These are phyloP conservation scores for Clausena lansium DNA, from an alignment of 345 rosid species.

Conservation along the genomic window DNA sequence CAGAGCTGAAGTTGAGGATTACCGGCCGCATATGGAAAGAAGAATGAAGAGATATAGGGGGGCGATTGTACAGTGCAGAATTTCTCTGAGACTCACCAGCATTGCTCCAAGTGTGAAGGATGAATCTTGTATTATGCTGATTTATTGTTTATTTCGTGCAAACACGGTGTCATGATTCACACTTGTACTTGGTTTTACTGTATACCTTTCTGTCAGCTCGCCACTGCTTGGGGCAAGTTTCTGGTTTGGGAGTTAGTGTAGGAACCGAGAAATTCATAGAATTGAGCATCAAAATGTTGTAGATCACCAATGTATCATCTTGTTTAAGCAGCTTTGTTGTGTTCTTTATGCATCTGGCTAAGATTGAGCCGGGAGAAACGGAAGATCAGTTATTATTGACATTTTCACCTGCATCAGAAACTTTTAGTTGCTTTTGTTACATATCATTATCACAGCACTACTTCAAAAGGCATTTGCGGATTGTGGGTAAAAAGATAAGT, in stretches of 20 bases:
- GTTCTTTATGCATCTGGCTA: background rate
- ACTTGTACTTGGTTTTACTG: background rate
- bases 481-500: no score
- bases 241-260: background rate
- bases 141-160: background rate
- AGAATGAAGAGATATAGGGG: constrained; percentile 35
- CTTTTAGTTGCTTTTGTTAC: background rate
- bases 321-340: background rate
- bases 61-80: constrained; percentile 25
- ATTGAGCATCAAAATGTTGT: background rate
- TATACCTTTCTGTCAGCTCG: background rate
- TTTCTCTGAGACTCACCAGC: background rate
- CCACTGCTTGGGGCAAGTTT: background rate
- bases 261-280: constrained; percentile 4
- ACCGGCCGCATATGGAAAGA: constrained; percentile 92
- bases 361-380: background rate
- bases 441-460: background rate
- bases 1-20: constrained; percentile 78
- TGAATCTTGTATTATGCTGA: constrained; percentile 15
- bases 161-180: background rate
- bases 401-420: background rate
- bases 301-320: background rate
- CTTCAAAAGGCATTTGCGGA: background rate
- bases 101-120: constrained; percentile 9
- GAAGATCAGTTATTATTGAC: background rate